Evolutionary conservation across 164 flowering plant species (phyloP).

Genomic region (Pachysandra terminalis): DNA sequence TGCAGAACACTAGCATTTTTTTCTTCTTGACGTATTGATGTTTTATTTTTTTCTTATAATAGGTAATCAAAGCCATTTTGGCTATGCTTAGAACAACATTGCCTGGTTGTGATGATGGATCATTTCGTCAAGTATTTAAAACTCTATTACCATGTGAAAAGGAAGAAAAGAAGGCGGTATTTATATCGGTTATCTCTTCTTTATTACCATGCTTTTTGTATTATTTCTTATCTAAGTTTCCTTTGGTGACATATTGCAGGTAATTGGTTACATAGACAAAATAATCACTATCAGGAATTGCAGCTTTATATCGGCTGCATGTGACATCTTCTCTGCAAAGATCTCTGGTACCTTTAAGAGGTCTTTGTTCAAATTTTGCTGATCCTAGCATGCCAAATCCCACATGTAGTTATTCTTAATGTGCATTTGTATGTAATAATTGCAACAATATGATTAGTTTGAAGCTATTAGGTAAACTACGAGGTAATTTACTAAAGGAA

Average conservation of each 20-base stretch:
- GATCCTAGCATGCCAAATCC: not conserved
- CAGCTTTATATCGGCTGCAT: slow-evolving; percentile 74
- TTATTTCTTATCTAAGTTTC: not conserved
- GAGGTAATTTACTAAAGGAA: too few species aligned
- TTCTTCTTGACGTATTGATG: too few species aligned
- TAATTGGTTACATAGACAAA: slow-evolving; percentile 76
- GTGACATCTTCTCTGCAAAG: slow-evolving; percentile 79
- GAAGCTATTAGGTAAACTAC: not conserved
- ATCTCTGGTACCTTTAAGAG: slow-evolving; percentile 94
- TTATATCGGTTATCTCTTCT: slow-evolving; percentile 1
- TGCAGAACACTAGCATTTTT: too few species aligned
- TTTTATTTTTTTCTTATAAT: slow-evolving; percentile 11
- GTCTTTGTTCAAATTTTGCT: slow-evolving; percentile 29
- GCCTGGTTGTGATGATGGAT: slow-evolving; percentile 74
- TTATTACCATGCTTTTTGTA: not conserved
- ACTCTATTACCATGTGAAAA: slow-evolving; percentile 74
- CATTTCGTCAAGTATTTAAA: slow-evolving; percentile 82
- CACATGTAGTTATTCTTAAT: not conserved
- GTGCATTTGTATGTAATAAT: too few species aligned
- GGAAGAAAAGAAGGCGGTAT: slow-evolving; percentile 83
- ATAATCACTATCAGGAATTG: slow-evolving; percentile 57
- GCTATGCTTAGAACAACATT: slow-evolving; percentile 75
- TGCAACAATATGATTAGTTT: not conserved
- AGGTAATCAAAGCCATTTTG: slow-evolving; percentile 74
- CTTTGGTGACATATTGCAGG: slow-evolving; percentile 35